Evolutionary conservation across 306 rosid genomes (phyloP), one percentile per base, ranked within the genome.

Genomic region (Astragalus membranaceus): DNA sequence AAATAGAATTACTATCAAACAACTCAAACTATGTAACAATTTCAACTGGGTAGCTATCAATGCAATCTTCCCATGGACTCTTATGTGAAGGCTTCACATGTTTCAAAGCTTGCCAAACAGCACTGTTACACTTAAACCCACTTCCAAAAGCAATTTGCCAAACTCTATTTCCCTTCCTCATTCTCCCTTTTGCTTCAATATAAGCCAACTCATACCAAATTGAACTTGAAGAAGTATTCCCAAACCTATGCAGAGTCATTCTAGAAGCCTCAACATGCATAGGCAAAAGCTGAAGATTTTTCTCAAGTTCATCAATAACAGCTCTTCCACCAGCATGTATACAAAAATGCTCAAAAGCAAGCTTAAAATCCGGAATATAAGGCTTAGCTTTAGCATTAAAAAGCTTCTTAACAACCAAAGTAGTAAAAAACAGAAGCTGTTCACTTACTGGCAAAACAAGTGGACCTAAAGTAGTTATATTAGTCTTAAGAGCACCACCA

Each of bases 91-190:
- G 72, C 69, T 83, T 79, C 0, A 89, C 87, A 67, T 76, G 67
- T 62, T 78, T 62, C n/a, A 89, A 76, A 7, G 92, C 96, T 44
- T 83, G 63, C 96, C 96, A 87, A 10, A 87, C 90, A 0, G 89
- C 92, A 62, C 91, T 89, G 73, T 87, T 89, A 60, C 96, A 89
- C 81, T 86, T 88, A 49, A 86, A 82, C 7, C 92, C 92, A 15
- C 92, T 89, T 0, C 92, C 96, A 16, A 85, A 86, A 3, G 88
- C 92, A 58, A 85, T 85, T 80, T 87, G 96, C 96, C 96, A 87
- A 2, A 89, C 80, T 0, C 86, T 36, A 52, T 85, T 81, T 5
- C 87, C 83, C 59, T 75, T 84, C 41, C 66, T 76, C 73, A 86
- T 72, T 50, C 82, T 82, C 1, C 85, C 77, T 43, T 89, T 89